Percentiles rank a stretch among this genome's conserved stretches.
Evolutionary conservation across 2,329 filamentous ascomycete species (phyloP).

Genomic region (Hypoxylon sp.): DNA sequence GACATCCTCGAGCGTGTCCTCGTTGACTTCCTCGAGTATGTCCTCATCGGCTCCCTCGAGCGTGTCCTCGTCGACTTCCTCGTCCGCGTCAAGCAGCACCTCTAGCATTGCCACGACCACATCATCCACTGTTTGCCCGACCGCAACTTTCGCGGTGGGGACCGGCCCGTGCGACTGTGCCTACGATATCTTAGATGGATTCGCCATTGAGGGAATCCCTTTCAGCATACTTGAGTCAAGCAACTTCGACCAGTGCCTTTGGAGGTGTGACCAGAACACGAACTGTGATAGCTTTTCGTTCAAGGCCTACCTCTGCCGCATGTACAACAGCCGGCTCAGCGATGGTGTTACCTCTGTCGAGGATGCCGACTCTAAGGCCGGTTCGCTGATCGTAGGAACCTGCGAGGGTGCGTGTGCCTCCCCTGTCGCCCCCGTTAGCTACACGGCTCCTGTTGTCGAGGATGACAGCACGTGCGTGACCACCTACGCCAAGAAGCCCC

Average conservation of each 20-base stretch:
- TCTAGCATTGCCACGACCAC: conserved; percentile 15
- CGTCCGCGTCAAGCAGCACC: conserved; percentile 8
- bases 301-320: conserved; percentile 7
- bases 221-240: background rate
- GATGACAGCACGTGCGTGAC: conserved; percentile 25
- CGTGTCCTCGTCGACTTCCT: conserved; percentile 2
- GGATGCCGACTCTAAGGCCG: conserved; percentile 15
- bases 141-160: conserved; percentile 23
- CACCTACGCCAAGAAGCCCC: conserved; percentile 27
- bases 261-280: conserved; percentile 14
- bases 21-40: conserved; percentile 6
- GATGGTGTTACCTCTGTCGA: conserved; percentile 15
- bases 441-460: conserved; percentile 17
- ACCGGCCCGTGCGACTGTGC: conserved; percentile 17
- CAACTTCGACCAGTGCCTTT: conserved; percentile 20
- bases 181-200: conserved; percentile 24
- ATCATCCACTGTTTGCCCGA: conserved; percentile 20
- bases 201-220: conserved; percentile 6
- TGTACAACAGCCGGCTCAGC: conserved; percentile 17
- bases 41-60: conserved; percentile 6
- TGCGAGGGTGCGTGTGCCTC: conserved; percentile 21
- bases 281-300: conserved; percentile 22
- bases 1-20: conserved; percentile 5
- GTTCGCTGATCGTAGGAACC: conserved; percentile 23
- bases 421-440: conserved; percentile 4